Conservation (phyloP, 2,329 filamentous ascomycete genomes). For the Penicillium decumbens region DNA sequence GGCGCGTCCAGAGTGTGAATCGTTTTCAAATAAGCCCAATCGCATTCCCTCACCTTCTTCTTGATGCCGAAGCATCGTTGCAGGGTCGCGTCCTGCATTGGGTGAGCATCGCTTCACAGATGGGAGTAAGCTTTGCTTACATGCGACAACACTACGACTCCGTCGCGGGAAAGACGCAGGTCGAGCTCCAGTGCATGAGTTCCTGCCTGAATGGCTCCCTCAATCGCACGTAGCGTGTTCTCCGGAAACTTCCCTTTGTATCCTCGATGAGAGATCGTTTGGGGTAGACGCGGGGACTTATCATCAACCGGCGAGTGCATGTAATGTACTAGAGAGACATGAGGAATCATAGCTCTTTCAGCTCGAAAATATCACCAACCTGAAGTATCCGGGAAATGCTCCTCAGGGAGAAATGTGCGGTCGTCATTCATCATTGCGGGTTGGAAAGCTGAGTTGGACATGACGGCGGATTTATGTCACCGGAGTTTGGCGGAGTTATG, state of each 20-base stretch:
- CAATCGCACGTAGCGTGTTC: conserved; percentile 78
- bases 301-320: conserved; percentile 6
- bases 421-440: conserved; percentile 7
- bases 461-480: background rate
- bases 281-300: conserved; percentile 22
- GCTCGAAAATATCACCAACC: conserved; percentile 3
- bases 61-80: conserved; percentile 77
- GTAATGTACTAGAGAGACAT: conserved; percentile 11
- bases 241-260: conserved; percentile 71
- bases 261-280: conserved; percentile 43
- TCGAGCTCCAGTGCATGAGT: conserved; percentile 85
- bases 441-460: background rate
- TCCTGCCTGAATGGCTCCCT: conserved; percentile 66
- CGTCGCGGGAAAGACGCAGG: conserved; percentile 74
- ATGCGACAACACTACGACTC: conserved; percentile 79
- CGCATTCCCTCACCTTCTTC: conserved; percentile 67
- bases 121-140: conserved; percentile 42
- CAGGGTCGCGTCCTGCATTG: conserved; percentile 65
- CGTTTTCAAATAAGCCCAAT: conserved; percentile 67
- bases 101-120: conserved; percentile 2
- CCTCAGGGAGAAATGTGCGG: background rate
- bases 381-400: background rate
- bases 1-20: conserved; percentile 65
- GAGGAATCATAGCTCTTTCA: background rate
- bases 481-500: conserved; percentile 20